Conservation (phyloP, 1,284 basidiomycete genomes). For the Coniophora puteana region DNA sequence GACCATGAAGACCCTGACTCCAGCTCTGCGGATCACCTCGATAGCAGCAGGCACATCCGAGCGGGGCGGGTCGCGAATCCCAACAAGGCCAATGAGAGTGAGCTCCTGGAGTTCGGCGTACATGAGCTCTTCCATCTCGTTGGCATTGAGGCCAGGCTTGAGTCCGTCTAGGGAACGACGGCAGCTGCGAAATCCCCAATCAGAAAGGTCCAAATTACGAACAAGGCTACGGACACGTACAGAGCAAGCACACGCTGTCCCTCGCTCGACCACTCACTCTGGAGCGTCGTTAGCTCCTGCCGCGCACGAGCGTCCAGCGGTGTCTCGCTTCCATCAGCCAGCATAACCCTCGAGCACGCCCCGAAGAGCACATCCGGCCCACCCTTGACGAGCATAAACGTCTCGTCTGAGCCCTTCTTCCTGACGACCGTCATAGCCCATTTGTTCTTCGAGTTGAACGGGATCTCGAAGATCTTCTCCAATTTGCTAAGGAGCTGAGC, state of each 20-base stretch:
- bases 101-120: conserved; percentile 36
- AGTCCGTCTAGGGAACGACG: conserved; percentile 15
- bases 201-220: background rate
- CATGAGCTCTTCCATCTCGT: conserved; percentile 31
- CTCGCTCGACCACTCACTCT: conserved; percentile 48
- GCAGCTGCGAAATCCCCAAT: background rate
- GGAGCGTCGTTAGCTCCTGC: conserved; percentile 34
- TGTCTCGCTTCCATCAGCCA: conserved; percentile 28
- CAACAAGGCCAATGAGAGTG: conserved; percentile 59
- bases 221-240: conserved; percentile 1
- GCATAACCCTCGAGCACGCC: conserved; percentile 38
- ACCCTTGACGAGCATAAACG: conserved; percentile 8
- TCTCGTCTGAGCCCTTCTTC: background rate
- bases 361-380: conserved; percentile 55
- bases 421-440: conserved; percentile 18
- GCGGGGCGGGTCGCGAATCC: conserved; percentile 62
- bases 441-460: conserved; percentile 62
- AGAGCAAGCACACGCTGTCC: conserved; percentile 54
- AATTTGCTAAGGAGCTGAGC: conserved; percentile 24
- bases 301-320: conserved; percentile 31
- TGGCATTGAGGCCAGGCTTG: conserved; percentile 19
- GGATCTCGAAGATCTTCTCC: conserved; percentile 32
- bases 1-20: conserved; percentile 67
- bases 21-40: conserved; percentile 49
- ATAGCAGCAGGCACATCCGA: conserved; percentile 55